phyloP scores from a whole-genome alignment of 192 early-diverging fungal species.

The Obelidium mucronatum region DNA sequence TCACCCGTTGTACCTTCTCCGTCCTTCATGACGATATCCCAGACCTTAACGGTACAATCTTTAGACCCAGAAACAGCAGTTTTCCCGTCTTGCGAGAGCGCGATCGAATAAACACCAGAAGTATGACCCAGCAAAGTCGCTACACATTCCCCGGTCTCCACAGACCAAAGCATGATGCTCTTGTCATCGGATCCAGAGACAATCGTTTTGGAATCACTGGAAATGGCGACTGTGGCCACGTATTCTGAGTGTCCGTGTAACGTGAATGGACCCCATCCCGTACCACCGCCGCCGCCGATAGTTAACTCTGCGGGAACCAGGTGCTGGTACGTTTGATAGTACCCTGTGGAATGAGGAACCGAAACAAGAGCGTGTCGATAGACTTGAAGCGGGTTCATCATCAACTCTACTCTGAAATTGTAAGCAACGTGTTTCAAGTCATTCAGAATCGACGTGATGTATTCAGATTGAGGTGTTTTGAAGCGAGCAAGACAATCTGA shows the following conservation, averaged over 20 bases:
- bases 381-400: slow-evolving; percentile 13
- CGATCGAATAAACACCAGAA: slow-evolving; percentile 13
- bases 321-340: neutral
- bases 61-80: slow-evolving; percentile 7
- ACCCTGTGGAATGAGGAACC: neutral
- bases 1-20: neutral
- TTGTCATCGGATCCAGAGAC: neutral
- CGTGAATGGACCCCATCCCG: neutral
- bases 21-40: slow-evolving; percentile 52
- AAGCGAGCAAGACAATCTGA: neutral
- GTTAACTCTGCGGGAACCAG: neutral
- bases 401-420: slow-evolving; percentile 4
- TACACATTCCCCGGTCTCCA: neutral
- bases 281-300: neutral
- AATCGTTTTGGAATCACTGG: neutral
- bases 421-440: neutral
- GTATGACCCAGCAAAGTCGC: slow-evolving; percentile 11
- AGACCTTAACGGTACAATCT: slow-evolving; percentile 30
- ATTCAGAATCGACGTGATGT: neutral
- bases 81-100: slow-evolving; percentile 16
- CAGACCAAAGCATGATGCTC: neutral
- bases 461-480: neutral
- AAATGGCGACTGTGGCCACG: slow-evolving; percentile 25
- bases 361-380: neutral
- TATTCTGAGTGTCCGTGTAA: slow-evolving; percentile 33